Evolutionary conservation across 352 stramenopile species (phyloP).

Genomic region (Globisporangium cylindrosporum): DNA sequence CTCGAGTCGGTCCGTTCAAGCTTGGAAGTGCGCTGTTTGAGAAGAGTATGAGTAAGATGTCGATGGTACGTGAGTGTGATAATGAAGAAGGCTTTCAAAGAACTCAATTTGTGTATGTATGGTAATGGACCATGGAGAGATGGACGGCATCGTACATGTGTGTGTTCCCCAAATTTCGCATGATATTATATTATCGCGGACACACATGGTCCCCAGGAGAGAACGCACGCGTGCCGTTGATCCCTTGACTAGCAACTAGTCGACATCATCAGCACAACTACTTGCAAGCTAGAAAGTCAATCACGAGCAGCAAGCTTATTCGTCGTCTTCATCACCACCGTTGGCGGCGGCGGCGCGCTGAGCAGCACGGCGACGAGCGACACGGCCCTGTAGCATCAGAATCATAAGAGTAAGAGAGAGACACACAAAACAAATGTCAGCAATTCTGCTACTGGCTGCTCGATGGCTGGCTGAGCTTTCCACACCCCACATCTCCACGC

Average conservation of each 20-base stretch:
- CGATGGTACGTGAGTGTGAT: too few relatives aligned
- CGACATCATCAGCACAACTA: slow-evolving; percentile 14
- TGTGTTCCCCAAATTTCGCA: slow-evolving; percentile 73
- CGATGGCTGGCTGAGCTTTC: background rate
- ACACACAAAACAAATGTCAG: slow-evolving; percentile 12
- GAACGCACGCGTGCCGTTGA: slow-evolving; percentile 20
- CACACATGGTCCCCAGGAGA: slow-evolving; percentile 9
- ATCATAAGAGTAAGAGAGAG: background rate
- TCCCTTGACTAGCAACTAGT: slow-evolving; percentile 24
- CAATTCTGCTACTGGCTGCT: background rate
- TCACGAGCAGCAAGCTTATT: slow-evolving; percentile 51
- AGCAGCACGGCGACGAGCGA: slow-evolving; percentile 93
- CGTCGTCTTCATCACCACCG: slow-evolving; percentile 83
- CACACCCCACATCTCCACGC: background rate
- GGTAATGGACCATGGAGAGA: slow-evolving; percentile 1
- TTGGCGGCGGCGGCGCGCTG: slow-evolving; percentile 90
- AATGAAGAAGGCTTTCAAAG: background rate
- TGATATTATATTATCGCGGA: slow-evolving; percentile 76
- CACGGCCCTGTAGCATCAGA: slow-evolving; percentile 74
- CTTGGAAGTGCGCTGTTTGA: background rate
- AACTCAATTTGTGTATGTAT: background rate
- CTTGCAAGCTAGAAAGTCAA: slow-evolving; percentile 21
- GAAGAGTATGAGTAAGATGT: background rate
- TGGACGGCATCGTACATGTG: slow-evolving; percentile 21
- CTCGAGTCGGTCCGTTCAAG: background rate